These are phyloP conservation scores for Saccharomycopsis babjevae DNA, from an alignment of 805 yeast species.

Conservation along the genomic window DNA sequence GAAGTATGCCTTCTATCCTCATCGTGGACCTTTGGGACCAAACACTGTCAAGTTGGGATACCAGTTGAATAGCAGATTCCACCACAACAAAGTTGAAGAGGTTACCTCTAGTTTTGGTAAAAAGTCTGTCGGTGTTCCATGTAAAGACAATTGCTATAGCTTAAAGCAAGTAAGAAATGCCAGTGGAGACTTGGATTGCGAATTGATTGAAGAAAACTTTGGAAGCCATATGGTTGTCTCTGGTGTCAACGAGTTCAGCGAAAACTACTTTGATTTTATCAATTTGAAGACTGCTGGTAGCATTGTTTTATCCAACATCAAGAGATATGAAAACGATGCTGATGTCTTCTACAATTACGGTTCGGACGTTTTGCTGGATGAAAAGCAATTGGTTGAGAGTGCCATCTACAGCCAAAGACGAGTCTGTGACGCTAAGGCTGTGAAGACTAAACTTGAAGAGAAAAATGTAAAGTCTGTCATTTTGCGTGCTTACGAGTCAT, in stretches of 20 bases:
- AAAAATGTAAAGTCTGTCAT: slow-evolving; percentile 43
- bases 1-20: slow-evolving; percentile 80
- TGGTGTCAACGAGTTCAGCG: slow-evolving; percentile 14
- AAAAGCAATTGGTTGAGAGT: neutral
- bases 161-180: slow-evolving; percentile 7
- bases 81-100: slow-evolving; percentile 8
- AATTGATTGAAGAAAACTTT: slow-evolving; percentile 22
- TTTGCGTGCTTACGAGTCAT: slow-evolving; percentile 72
- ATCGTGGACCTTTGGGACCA: slow-evolving; percentile 51
- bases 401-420: neutral
- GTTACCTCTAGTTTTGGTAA: neutral
- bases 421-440: neutral
- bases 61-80: slow-evolving; percentile 56
- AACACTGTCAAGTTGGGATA: slow-evolving; percentile 66
- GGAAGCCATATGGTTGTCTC: slow-evolving; percentile 25
- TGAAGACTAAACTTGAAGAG: slow-evolving; percentile 23
- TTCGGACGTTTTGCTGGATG: slow-evolving; percentile 3
- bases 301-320: slow-evolving; percentile 63
- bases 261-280: slow-evolving; percentile 18
- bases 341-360: slow-evolving; percentile 37
- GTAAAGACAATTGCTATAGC: slow-evolving; percentile 3
- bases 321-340: slow-evolving; percentile 79
- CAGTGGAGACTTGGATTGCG: slow-evolving; percentile 10
- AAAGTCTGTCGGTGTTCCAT: neutral
- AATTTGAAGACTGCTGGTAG: slow-evolving; percentile 24